Conservation (phyloP, 768 basidiomycete genomes). For the Leucosporidium scottii region DNA sequence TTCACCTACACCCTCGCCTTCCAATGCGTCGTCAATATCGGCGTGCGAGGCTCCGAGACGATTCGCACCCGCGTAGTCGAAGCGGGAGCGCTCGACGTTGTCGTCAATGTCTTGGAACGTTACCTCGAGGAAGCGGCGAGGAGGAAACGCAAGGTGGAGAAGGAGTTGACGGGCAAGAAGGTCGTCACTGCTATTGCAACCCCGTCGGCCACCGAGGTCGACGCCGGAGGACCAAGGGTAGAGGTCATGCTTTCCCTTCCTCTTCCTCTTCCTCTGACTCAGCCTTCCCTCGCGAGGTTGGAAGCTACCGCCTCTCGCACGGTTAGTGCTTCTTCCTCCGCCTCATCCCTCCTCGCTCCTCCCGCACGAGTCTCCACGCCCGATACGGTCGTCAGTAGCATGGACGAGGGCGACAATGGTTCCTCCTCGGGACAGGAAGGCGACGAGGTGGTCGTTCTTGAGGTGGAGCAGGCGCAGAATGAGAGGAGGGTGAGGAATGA, state of each 20-base stretch:
- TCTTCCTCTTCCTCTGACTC: neutral
- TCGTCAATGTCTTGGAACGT: constrained; percentile 85
- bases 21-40: constrained; percentile 94
- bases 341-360: neutral
- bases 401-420: constrained; percentile 40
- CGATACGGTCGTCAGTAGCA: constrained; percentile 18
- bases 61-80: constrained; percentile 89
- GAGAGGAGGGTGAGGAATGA: constrained; percentile 31
- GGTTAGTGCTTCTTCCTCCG: neutral
- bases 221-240: too few relatives aligned
- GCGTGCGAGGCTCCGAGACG: constrained; percentile 85
- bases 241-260: too few relatives aligned
- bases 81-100: constrained; percentile 86
- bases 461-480: constrained; percentile 41
- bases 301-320: neutral
- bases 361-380: constrained; percentile 22
- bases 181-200: neutral
- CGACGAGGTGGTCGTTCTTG: constrained; percentile 26
- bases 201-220: neutral
- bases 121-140: constrained; percentile 68
- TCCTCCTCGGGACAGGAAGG: constrained; percentile 66
- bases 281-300: neutral
- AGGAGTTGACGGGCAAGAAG: neutral
- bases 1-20: constrained; percentile 88
- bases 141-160: neutral